phyloP scores from a whole-genome alignment of 306 rosid genomes.

The Prunus davidiana region DNA sequence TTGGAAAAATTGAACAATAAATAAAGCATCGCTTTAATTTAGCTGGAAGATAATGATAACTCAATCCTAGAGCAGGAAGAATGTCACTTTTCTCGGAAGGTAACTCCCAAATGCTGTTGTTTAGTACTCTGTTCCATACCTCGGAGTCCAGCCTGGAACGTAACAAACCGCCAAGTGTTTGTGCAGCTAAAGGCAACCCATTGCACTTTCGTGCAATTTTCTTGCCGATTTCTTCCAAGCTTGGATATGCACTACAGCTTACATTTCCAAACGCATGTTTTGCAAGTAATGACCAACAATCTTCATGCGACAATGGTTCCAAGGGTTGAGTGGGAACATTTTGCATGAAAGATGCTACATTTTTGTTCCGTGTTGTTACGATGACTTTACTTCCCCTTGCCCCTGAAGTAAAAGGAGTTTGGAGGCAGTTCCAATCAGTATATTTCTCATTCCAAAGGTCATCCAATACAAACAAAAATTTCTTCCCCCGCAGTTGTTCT shows the following conservation, averaged over 20 bases:
- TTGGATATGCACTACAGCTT: not conserved
- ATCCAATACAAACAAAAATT: not conserved
- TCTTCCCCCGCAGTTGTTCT: not conserved
- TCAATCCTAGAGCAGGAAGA: not conserved
- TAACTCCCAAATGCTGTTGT: not conserved
- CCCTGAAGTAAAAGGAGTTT: not conserved
- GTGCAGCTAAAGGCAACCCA: constrained; percentile 21
- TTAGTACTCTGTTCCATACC: not conserved
- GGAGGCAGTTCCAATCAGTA: not conserved
- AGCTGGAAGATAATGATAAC: constrained; percentile 17
- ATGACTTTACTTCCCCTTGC: constrained; percentile 13
- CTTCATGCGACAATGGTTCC: not conserved
- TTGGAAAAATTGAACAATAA: constrained; percentile 17
- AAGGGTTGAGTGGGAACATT: not conserved
- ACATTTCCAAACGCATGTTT: not conserved
- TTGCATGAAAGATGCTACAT: not conserved
- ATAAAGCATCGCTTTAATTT: constrained; percentile 20
- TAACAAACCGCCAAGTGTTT: not conserved
- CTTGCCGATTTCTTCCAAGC: constrained; percentile 15
- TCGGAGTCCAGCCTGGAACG: not conserved
- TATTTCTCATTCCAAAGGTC: constrained; percentile 3
- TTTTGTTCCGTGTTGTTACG: constrained; percentile 8
- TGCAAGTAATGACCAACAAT: constrained; percentile 10
- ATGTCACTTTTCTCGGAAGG: not conserved
- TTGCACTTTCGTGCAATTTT: constrained; percentile 20